A percentile compares a stretch with the other conserved stretches of the same genome.
phyloP scores from a whole-genome alignment of 192 early-diverging fungal genomes.

The Allomyces macrogynus region DNA sequence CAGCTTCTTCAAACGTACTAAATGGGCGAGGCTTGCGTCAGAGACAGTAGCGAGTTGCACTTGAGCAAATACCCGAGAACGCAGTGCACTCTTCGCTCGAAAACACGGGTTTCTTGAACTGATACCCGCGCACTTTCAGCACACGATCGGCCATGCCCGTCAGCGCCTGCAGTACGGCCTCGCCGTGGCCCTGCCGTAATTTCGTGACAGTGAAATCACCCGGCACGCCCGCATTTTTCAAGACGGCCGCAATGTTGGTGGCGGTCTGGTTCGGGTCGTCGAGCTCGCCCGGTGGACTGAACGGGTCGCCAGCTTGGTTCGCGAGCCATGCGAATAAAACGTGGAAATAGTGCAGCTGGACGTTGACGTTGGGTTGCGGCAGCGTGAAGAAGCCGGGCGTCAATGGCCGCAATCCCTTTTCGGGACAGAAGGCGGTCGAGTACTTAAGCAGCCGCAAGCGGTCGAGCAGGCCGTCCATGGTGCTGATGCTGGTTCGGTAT shows the following conservation, averaged over 20 bases:
- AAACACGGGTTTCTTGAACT: conserved; percentile 27
- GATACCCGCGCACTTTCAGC: conserved; percentile 12
- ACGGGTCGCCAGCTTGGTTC: conserved; percentile 12
- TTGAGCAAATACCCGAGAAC: too few species aligned
- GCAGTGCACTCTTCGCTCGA: conserved; percentile 1
- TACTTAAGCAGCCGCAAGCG: conserved; percentile 3
- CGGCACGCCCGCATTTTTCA: conserved; percentile 25
- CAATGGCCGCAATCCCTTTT: background rate
- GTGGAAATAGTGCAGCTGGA: conserved; percentile 31
- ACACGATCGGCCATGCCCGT: conserved; percentile 24
- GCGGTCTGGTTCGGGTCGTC: conserved; percentile 36
- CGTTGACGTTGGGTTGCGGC: conserved; percentile 21
- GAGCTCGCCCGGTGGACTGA: conserved; percentile 32
- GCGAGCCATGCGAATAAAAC: conserved; percentile 29
- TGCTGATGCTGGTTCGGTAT: background rate
- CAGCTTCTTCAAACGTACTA: conserved; percentile 24
- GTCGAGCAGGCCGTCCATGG: conserved; percentile 2
- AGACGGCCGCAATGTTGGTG: conserved; percentile 28
- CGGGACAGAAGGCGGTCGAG: background rate
- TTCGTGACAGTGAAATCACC: conserved; percentile 31
- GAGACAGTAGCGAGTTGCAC: too few species aligned
- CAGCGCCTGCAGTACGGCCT: conserved; percentile 21
- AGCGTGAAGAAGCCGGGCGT: background rate
- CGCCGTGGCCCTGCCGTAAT: conserved; percentile 32
- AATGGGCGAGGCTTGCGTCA: background rate